Evolutionary conservation across 768 basidiomycete genomes (phyloP).

Genomic region (Tylopilus felleus): DNA sequence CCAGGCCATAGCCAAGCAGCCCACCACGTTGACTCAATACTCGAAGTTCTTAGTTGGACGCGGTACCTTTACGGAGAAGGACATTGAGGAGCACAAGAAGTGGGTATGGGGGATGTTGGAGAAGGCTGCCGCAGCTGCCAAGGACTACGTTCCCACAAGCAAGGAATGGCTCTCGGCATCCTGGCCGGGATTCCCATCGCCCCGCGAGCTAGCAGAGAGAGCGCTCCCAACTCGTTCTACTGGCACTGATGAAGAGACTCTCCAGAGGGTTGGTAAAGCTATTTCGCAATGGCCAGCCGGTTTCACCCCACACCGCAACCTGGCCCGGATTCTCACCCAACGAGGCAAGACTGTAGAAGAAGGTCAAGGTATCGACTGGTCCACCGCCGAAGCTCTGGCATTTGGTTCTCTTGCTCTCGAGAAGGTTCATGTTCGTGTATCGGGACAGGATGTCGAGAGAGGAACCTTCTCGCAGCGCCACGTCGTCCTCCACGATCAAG

Average conservation of each 20-base stretch:
- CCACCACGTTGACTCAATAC: slow-evolving; percentile 88
- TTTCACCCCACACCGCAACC: slow-evolving; percentile 88
- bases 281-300: slow-evolving; percentile 83
- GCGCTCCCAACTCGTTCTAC: slow-evolving; percentile 90
- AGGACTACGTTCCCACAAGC: slow-evolving; percentile 92
- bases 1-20: slow-evolving; percentile 91
- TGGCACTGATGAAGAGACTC: slow-evolving; percentile 69
- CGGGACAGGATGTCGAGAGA: slow-evolving; percentile 97
- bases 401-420: slow-evolving; percentile 92
- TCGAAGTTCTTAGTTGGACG: slow-evolving; percentile 87
- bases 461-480: slow-evolving; percentile 99
- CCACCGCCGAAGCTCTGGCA: slow-evolving; percentile 96
- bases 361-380: slow-evolving; percentile 93
- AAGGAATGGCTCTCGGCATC: slow-evolving; percentile 98
- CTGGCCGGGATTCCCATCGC: slow-evolving; percentile 98
- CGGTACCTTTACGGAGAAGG: slow-evolving; percentile 91
- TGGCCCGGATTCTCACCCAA: slow-evolving; percentile 83
- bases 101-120: slow-evolving; percentile 99
- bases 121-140: slow-evolving; percentile 87
- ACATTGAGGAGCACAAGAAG: slow-evolving; percentile 96
- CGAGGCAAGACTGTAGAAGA: slow-evolving; percentile 92
- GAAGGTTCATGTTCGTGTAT: slow-evolving; percentile 90
- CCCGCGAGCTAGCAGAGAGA: slow-evolving; percentile 89
- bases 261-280: slow-evolving; percentile 81
- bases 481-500: slow-evolving; percentile 94